Evolutionary conservation across 2,329 filamentous ascomycete genomes (phyloP).

Genomic region (Allantophomopsis cytisporea): DNA sequence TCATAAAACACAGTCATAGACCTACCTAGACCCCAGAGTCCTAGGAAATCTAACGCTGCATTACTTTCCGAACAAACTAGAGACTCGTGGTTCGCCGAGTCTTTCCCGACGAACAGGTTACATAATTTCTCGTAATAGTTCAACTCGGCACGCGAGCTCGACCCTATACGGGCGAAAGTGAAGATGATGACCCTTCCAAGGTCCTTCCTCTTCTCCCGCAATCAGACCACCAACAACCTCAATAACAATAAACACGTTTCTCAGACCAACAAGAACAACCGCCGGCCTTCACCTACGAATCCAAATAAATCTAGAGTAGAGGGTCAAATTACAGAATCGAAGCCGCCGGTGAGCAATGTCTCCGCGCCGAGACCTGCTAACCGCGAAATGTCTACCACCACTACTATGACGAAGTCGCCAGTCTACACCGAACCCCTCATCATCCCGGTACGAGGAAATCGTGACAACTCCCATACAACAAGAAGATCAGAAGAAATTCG

Average conservation of each 20-base stretch:
- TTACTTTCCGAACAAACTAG: background rate
- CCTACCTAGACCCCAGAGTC: background rate
- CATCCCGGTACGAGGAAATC: constrained; percentile 13
- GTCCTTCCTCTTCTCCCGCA: constrained; percentile 12
- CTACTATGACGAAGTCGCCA: constrained; percentile 4
- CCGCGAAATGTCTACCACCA: constrained; percentile 1
- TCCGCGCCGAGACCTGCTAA: constrained; percentile 1
- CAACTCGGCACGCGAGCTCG: constrained; percentile 4
- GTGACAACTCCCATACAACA: constrained; percentile 8
- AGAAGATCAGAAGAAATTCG: constrained; percentile 10
- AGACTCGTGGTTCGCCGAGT: background rate
- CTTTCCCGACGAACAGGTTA: constrained; percentile 1
- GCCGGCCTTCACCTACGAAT: constrained; percentile 2
- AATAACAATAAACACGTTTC: background rate
- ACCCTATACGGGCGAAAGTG: background rate
- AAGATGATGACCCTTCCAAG: constrained; percentile 13
- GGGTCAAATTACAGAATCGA: constrained; percentile 6
- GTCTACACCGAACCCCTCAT: constrained; percentile 15
- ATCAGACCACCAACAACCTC: background rate
- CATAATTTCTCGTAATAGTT: constrained; percentile 8
- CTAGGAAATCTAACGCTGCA: background rate
- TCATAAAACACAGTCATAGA: background rate
- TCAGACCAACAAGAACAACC: background rate
- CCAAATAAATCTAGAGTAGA: constrained; percentile 1
- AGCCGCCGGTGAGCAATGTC: constrained; percentile 3